A percentile compares a stretch with the other conserved stretches of the same genome.
Evolutionary conservation across 1,284 basidiomycete genomes (phyloP).

Genomic region (Xerocomus nothofagi): DNA sequence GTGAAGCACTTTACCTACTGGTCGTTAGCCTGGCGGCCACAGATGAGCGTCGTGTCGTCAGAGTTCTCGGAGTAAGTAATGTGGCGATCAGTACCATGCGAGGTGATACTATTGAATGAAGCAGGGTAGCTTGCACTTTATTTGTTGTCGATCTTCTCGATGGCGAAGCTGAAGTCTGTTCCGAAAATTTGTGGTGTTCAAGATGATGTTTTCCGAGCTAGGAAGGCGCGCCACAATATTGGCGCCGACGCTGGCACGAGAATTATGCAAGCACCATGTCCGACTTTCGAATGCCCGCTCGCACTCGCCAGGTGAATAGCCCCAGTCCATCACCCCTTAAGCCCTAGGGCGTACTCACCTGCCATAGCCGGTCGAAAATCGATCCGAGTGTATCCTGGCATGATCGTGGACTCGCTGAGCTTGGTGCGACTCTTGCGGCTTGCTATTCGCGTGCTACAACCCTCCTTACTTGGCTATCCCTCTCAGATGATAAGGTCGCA

Average conservation of each 20-base stretch:
- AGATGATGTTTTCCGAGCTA: too few relatives aligned
- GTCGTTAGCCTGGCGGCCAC: constrained; percentile 29
- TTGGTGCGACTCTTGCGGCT: too few relatives aligned
- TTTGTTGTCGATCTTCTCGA: constrained; percentile 22
- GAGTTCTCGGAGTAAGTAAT: constrained; percentile 34
- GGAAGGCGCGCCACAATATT: too few relatives aligned
- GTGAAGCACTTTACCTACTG: constrained; percentile 26
- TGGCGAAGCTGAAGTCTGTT: constrained; percentile 19
- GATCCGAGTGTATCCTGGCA: not conserved
- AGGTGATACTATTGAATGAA: constrained; percentile 31
- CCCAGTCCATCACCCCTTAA: not conserved
- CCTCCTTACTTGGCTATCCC: too few relatives aligned
- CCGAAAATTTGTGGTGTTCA: not conserved
- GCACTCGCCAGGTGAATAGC: too few relatives aligned
- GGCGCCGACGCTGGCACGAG: too few relatives aligned
- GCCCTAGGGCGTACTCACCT: not conserved
- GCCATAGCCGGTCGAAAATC: not conserved
- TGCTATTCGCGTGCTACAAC: too few relatives aligned
- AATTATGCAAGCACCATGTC: too few relatives aligned
- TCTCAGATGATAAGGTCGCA: too few relatives aligned
- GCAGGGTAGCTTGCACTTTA: constrained; percentile 26
- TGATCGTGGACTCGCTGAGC: not conserved
- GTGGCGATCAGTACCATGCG: constrained; percentile 31
- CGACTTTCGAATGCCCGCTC: too few relatives aligned
- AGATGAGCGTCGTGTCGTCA: constrained; percentile 25